Base-by-base conservation (phyloP, 23 red algal genomes). In the Chondrus crispus region DNA sequence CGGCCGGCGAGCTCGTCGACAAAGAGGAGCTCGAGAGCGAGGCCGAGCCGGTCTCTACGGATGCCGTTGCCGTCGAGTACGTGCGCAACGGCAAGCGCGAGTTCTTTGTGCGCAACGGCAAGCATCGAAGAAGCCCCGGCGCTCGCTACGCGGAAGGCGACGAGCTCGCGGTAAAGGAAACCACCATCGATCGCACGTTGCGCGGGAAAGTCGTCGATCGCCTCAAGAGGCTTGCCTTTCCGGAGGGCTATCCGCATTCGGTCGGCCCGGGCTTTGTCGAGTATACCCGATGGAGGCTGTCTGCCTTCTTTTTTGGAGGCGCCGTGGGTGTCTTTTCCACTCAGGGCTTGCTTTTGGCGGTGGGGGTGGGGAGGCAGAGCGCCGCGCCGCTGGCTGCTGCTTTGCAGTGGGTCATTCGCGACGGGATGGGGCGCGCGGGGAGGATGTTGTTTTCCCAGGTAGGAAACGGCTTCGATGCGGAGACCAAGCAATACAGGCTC, bases 371-470 rank as follows among this genome's bases (percentile, higher is more conserved):
- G n/a, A 57, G 93, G 60, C 93, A 90, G 57, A 84, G 74, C 57
- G 96, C 93, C 9, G 93, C 93, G 12, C 93, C 93, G 16, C 73
- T 93, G 36, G 93, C 96, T 9, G 96, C 96, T 18, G 93, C 96
- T 1, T 86, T 98, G 68, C 93, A 98, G 46, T 98, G 96, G 96
- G 96, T 98, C 35, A 93, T 98, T 69, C 88, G 93, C 18, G 96
- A 98, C 63, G 96, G 96, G 32, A 84, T 95, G 64, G 96, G 96
- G 14, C 85, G 96, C 35, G 83, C 84, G 13, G 96, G 96, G 29
- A 88, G 93, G 6, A 95, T 98, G 88, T 53, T 98, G 5, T 98
- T 98, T 75, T 90, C 74, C 24, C 92, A 95, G 71, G 75, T 98
- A 14, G 96, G 96, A 64, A 95, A 85, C 37, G 93, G 96, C 13